Percentiles rank a stretch among this genome's conserved stretches.
Conservation (phyloP, 495 filamentous ascomycete species). For the Podospora pseudoanserina region DNA sequence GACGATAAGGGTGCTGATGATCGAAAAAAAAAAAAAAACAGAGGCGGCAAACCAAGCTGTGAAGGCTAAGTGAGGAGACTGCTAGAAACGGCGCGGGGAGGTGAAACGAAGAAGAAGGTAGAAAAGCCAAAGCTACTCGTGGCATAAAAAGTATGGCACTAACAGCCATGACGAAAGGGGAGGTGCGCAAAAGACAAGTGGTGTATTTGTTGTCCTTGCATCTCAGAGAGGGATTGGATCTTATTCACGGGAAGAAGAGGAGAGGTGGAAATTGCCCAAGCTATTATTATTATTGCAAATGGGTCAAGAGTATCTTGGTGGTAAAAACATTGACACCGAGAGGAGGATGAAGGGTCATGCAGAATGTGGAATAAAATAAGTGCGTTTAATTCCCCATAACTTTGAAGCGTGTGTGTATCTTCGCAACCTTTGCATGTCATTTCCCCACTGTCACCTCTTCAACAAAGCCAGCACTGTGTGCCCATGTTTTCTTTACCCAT, state of each 20-base stretch:
- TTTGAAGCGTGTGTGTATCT: too few relatives aligned
- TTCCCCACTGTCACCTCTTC: too few relatives aligned
- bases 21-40: constrained; percentile 12
- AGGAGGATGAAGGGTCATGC: neutral
- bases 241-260: neutral
- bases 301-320: neutral
- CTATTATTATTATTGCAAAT: neutral
- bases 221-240: neutral
- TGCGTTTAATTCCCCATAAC: too few relatives aligned
- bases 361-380: neutral
- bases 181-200: too few relatives aligned
- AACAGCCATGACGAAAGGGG: neutral
- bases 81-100: too few relatives aligned
- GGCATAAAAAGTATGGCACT: too few relatives aligned
- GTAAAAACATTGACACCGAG: neutral
- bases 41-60: constrained; percentile 44
- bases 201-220: neutral
- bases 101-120: neutral
- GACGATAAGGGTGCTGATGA: neutral
- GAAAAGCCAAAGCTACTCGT: neutral
- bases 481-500: too few relatives aligned
- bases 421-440: too few relatives aligned
- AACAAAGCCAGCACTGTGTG: too few relatives aligned
- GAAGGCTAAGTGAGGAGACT: constrained; percentile 38
- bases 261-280: neutral